Percentiles rank a stretch among this genome's conserved stretches.
Conservation (phyloP, 2,329 filamentous ascomycete species). For the Lasiodiplodia citricola region DNA sequence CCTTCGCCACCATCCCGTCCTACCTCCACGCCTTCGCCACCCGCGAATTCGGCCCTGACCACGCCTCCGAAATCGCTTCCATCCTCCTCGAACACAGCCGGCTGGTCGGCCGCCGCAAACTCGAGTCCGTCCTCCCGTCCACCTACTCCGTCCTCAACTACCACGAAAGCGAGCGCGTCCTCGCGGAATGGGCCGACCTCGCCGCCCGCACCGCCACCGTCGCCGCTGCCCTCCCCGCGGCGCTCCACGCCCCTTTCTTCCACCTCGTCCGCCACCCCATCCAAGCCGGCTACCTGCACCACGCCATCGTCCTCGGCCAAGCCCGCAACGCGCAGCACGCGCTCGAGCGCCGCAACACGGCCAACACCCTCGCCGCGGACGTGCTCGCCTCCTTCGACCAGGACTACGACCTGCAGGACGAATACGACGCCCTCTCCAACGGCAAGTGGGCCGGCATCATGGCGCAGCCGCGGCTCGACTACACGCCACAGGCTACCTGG, state of each 20-base stretch:
- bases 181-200: constrained; percentile 28
- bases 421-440: constrained; percentile 28
- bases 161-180: constrained; percentile 29
- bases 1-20: background rate
- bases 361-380: constrained; percentile 29
- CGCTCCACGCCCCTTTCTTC: constrained; percentile 61
- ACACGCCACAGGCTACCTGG: constrained; percentile 68
- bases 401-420: constrained; percentile 31
- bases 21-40: constrained; percentile 20
- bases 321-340: constrained; percentile 63
- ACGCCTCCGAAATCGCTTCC: constrained; percentile 10
- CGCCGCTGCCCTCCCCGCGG: constrained; percentile 46
- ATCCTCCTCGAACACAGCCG: constrained; percentile 23
- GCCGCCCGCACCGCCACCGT: constrained; percentile 21
- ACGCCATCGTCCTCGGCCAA: constrained; percentile 31
- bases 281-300: constrained; percentile 59
- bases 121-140: constrained; percentile 26
- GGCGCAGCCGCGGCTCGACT: constrained; percentile 52
- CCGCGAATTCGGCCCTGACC: constrained; percentile 9
- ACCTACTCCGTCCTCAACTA: constrained; percentile 31
- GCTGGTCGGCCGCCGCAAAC: constrained; percentile 21
- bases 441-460: constrained; percentile 35
- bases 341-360: constrained; percentile 31
- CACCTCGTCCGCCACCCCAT: constrained; percentile 63
- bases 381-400: constrained; percentile 29